phyloP scores from a whole-genome alignment of 495 filamentous ascomycete genomes.

The Aspergillus wentii region DNA sequence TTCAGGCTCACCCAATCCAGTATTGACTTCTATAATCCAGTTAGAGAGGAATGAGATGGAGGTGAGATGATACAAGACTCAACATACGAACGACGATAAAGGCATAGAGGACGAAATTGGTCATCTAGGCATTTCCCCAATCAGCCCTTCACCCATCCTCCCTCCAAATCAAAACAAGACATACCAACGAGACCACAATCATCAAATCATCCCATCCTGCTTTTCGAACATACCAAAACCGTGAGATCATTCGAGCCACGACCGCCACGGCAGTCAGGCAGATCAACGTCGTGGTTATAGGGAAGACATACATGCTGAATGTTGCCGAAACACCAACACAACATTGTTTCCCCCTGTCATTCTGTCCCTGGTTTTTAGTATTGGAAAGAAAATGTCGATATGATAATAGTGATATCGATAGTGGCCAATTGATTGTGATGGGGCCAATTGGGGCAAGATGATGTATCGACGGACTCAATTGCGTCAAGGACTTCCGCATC shows the following conservation, averaged over 20 bases:
- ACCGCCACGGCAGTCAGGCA: slow-evolving; percentile 22
- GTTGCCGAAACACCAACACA: too few species aligned
- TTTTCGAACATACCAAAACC: slow-evolving; percentile 24
- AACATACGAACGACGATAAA: slow-evolving; percentile 25
- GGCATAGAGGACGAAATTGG: slow-evolving; percentile 17
- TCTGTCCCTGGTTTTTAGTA: too few species aligned
- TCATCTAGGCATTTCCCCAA: slow-evolving; percentile 12
- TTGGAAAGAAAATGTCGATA: too few species aligned
- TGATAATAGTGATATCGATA: too few species aligned
- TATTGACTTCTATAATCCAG: slow-evolving; percentile 7
- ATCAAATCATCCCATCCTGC: slow-evolving; percentile 34
- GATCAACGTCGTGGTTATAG: slow-evolving; percentile 24
- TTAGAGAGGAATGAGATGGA: too few species aligned
- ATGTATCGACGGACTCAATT: slow-evolving; percentile 16
- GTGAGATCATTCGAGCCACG: slow-evolving; percentile 24
- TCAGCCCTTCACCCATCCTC: not conserved
- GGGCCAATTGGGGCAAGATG: too few species aligned
- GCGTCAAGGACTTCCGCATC: slow-evolving; percentile 29
- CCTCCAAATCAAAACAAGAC: not conserved
- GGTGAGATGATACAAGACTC: too few species aligned
- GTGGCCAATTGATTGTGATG: too few species aligned
- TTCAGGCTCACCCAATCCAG: slow-evolving; percentile 11
- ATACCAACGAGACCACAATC: slow-evolving; percentile 26
- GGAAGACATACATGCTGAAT: too few species aligned
- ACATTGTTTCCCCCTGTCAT: too few species aligned